Base-by-base conservation (phyloP, 495 filamentous ascomycete genomes). In the Penicillium manginii region DNA sequence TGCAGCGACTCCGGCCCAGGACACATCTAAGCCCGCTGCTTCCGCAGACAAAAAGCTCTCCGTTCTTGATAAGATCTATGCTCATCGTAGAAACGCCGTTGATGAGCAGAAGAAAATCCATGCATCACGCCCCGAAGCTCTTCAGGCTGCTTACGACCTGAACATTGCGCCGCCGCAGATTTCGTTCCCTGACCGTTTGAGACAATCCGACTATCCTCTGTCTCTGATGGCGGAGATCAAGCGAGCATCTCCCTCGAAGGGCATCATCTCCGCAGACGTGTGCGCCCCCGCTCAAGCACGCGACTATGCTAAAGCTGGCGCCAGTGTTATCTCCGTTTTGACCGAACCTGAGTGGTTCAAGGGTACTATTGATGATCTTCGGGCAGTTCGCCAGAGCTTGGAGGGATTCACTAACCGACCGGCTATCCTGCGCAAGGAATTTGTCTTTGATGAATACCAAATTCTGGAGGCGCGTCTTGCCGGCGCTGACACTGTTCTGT, bases 281-380 rank as follows among this genome's bases (percentile, higher is more conserved):
- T 93, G 91, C 61, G 94, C 94, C 4, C 91, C 93, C 22, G 84
- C 87, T 10, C 94, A 99, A 75, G 94, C 94, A 45, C 85, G 89
- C 52, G 89, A 87, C 60, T 99, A 98, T 70, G 96, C 96, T 12
- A 83, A 92, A 8, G 92, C 96, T 14, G 96, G 94, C 19, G 96
- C 94, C 23, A 97, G 93, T 63, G 89, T 96, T 29, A 98, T 98
- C 63, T 97, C 93, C 11, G 96, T 99, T 12, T 84, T 99, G 52
- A 99, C 94, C 0, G 94, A 99, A 73, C 94, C 94, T 0, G 88
- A 97, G 64, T 99, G 92, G 92, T 99, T 99, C 78, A 98, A 97
- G 73, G 94, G 94, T 29, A 93, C 88, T 61, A 91, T 98, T 52
- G 94, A 99, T 52, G 94, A 99, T 69, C 78, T 99, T 35, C 87